Conservation (phyloP, 768 basidiomycete genomes). For the Grammothele lineata region DNA sequence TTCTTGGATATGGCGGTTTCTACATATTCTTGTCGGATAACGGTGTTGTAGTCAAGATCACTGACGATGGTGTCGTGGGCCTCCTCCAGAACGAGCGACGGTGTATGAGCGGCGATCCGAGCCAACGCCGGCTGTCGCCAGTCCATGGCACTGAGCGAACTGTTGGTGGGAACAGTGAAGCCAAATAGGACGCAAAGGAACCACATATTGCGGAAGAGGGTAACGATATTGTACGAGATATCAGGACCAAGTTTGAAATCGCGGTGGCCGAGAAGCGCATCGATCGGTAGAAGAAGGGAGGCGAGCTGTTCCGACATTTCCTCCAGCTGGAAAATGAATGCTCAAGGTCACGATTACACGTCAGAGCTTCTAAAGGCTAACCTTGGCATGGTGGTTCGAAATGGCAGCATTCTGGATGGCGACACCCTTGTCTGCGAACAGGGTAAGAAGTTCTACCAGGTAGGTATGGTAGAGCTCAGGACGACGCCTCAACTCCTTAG, state of each 20-base stretch:
- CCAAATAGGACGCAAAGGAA: constrained; percentile 86
- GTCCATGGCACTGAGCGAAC: constrained; percentile 61
- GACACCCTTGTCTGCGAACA: constrained; percentile 90
- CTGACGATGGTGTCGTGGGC: constrained; percentile 79
- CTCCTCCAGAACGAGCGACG: constrained; percentile 76
- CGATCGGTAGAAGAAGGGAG: constrained; percentile 86
- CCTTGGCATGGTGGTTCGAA: constrained; percentile 63
- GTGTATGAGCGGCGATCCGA: constrained; percentile 83
- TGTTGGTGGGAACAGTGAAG: constrained; percentile 53
- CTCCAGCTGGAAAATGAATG: constrained; percentile 48
- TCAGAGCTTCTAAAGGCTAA: constrained; percentile 19
- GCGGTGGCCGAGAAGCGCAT: constrained; percentile 71
- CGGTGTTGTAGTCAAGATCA: constrained; percentile 90
- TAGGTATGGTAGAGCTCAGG: constrained; percentile 79
- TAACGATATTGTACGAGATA: constrained; percentile 55
- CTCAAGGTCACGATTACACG: too few species aligned
- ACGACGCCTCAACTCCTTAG: constrained; percentile 68
- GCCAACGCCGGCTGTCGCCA: constrained; percentile 76
- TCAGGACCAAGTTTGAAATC: constrained; percentile 60
- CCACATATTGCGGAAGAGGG: constrained; percentile 91
- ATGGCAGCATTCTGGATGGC: constrained; percentile 81
- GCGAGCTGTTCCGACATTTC: constrained; percentile 85
- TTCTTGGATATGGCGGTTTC: constrained; percentile 70
- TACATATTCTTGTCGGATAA: constrained; percentile 82
- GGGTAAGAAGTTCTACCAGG: constrained; percentile 74